Evolutionary conservation across 2,329 filamentous ascomycete species (phyloP), one percentile per base, ranked within the genome.

Genomic region (Pestalotiopsis sp.): DNA sequence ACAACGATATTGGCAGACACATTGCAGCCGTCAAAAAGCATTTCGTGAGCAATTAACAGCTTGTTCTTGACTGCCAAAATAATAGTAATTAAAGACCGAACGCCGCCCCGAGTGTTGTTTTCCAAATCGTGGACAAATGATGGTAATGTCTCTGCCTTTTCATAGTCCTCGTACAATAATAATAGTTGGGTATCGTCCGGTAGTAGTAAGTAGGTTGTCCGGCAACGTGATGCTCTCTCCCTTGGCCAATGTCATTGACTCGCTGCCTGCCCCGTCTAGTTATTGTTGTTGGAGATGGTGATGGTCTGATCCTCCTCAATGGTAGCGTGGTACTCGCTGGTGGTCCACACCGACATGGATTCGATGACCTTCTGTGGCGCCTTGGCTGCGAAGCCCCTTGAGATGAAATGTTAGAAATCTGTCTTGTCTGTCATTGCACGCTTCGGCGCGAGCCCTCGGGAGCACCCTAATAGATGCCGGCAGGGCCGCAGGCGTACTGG

Each of bases 271-370:
- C n/a, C 14, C 20, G 14, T 52, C 31, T 39, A 36, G 17, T 38
- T 63, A 76, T 71, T 75, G 73, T 65, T 59, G 59, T 60, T 56
- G 71, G 71, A 70, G 68, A 84, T 83, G 13, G 87, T 84, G 64
- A 96, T 87, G 31, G 91, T 81, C 76, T 92, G 84, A 76, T 97
- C 94, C 75, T 95, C 90, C 80, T 97, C 94, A 71, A 98, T 89
- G 38, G 85, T 79, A 1, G 90, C 89, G 65, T 88, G 83, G 80
- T 90, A 91, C 69, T 85, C 79, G 64, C 64, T 57, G 39, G 81
- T 78, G 67, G 84, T 82, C 69, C 90, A 84, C 1, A 88, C 82
- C 73, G 91, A 87, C 38, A 97, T 87, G 4, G 85, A 85, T 69
- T 93, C 86, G 68, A 97, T 84, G 23, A 90, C 87, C 74, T 90